A percentile compares a stretch with the other conserved stretches of the same genome.
Evolutionary conservation across 1,284 basidiomycete species (phyloP).

Genomic region (Puccinia coronata): DNA sequence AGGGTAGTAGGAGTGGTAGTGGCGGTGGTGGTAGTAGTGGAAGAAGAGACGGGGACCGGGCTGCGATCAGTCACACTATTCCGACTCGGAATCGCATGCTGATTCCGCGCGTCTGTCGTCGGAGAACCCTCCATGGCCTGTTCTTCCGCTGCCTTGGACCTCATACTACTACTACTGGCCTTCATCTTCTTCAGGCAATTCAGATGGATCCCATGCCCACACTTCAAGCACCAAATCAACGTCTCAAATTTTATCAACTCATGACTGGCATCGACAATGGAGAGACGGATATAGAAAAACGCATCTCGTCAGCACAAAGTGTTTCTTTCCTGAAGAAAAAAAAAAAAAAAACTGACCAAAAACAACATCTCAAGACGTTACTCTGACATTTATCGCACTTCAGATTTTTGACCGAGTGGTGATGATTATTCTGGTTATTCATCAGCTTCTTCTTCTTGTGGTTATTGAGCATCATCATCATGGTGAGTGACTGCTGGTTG

Average conservation of each 20-base stretch:
- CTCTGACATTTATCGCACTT: slow-evolving; percentile 29
- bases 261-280: slow-evolving; percentile 5
- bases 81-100: neutral
- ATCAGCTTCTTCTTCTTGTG: slow-evolving; percentile 36
- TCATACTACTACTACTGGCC: neutral
- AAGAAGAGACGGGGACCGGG: neutral
- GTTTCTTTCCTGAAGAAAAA: neutral
- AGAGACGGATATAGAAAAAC: neutral
- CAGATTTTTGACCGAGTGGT: neutral
- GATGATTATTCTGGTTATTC: slow-evolving; percentile 24
- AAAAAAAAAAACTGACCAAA: slow-evolving; percentile 15
- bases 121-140: neutral
- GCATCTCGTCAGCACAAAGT: neutral
- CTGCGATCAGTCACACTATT: neutral
- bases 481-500: slow-evolving; percentile 13
- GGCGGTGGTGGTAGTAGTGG: neutral
- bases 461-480: slow-evolving; percentile 29
- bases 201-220: slow-evolving; percentile 39
- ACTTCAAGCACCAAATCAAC: slow-evolving; percentile 34
- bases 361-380: slow-evolving; percentile 33
- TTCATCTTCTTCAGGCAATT: slow-evolving; percentile 16
- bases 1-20: too few species aligned
- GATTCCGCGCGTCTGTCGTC: neutral
- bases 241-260: slow-evolving; percentile 30
- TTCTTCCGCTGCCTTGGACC: neutral